These are phyloP conservation scores for Orbilia javanica DNA, from an alignment of 2,329 filamentous ascomycete genomes.

Conservation along the genomic window DNA sequence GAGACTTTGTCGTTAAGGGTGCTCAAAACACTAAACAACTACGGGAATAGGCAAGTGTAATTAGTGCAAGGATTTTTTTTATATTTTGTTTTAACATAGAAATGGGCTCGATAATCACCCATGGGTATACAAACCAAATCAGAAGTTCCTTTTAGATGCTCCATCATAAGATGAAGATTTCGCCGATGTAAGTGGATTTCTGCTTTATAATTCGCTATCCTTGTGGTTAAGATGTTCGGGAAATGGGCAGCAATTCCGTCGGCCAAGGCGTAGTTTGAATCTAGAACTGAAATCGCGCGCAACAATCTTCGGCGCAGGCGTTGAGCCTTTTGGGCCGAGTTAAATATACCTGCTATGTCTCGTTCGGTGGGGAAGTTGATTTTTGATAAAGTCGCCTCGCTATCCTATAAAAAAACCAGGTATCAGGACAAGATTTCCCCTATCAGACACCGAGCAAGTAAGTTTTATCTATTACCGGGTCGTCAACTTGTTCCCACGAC, in stretches of 20 bases:
- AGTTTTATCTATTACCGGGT: constrained; percentile 1
- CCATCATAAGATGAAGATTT: constrained; percentile 33
- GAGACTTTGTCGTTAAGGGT: constrained; percentile 28
- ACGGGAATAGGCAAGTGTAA: not conserved
- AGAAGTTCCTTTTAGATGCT: constrained; percentile 38
- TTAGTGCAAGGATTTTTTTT: not conserved
- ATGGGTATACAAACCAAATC: constrained; percentile 12
- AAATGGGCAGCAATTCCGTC: constrained; percentile 33
- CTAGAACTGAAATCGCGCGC: constrained; percentile 31
- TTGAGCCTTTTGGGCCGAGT: constrained; percentile 28
- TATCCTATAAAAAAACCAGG: constrained; percentile 8
- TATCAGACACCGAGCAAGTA: not conserved
- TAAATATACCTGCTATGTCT: constrained; percentile 16
- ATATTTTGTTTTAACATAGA: not conserved
- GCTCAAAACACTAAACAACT: constrained; percentile 46
- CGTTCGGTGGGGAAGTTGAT: constrained; percentile 16
- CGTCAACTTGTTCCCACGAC: constrained; percentile 27
- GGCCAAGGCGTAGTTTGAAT: constrained; percentile 30
- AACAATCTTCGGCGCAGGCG: constrained; percentile 22
- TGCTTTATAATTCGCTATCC: constrained; percentile 37
- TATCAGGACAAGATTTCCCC: too few relatives aligned
- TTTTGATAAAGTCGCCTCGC: constrained; percentile 3
- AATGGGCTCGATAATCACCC: not conserved
- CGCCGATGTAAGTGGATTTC: constrained; percentile 27
- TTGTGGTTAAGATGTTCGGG: constrained; percentile 1